Base-by-base conservation (phyloP, 1,284 basidiomycete genomes). In the Cryptococcus sp. region DNA sequence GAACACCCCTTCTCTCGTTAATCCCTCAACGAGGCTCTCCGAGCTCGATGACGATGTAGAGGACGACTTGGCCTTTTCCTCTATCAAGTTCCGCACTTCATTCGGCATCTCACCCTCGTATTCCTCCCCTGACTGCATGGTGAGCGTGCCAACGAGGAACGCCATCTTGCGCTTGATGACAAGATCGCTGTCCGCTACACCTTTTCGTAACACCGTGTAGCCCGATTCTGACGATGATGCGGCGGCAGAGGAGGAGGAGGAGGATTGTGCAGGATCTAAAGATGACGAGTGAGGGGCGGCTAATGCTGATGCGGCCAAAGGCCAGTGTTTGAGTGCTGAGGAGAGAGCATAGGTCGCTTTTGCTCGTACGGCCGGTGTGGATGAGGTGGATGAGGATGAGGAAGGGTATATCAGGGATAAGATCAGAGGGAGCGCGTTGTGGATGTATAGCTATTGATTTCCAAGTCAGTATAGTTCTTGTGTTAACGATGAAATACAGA, bases 321-420 rank as follows among this genome's bases (percentile, higher is more conserved):
- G 65, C 61, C 63, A 64, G 77, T 95, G 92, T 75, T 92, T 93
- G 50, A 98, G 77, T 0, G 93, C 76, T 0, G 90, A 88, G 0
- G 91, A 94, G 15, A 98, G 79, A 1, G 89, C 83, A 75, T 98
- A 98, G 46, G 94, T 84, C 0, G 89, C 91, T 78, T 95, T 95
- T 38, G 89, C 85, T 16, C 89, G 84, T 7, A 86, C 84, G 53
- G 84, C 75, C 27, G 80, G 76, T 3, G 70, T 60, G 42, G 59
- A 59, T 35, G 62, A 59, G 47, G 60, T 64, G 27, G 65, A 60
- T 25, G 54, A 48, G 57, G 44, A 84, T 80, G 59, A 57, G 73
- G 50, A 82, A 80, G 2, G 87, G 82, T 1, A 81, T 31, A 93
- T 82, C 69, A 88, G 85, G 8, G 84, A 81, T 16, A 90, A 80